Evolutionary conservation across 306 rosid species (phyloP).

Genomic region (Glycine soja): DNA sequence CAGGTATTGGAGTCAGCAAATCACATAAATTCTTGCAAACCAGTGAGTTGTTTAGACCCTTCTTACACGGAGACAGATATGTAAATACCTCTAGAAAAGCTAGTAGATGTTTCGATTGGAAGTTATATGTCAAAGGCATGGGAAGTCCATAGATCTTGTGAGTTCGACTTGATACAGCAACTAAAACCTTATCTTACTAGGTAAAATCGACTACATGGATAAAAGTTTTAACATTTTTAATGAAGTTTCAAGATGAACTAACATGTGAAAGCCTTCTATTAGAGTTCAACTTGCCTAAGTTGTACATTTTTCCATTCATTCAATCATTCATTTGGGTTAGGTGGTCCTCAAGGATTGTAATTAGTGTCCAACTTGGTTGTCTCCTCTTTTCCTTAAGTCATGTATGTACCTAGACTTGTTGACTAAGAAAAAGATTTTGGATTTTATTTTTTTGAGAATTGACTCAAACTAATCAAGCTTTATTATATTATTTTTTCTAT

Average conservation of each 20-base stretch:
- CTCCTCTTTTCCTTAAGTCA: no score
- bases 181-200: neutral
- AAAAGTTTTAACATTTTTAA: neutral
- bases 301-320: slow-evolving; percentile 32
- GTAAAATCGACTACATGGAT: neutral
- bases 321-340: slow-evolving; percentile 29
- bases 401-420: no score
- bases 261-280: slow-evolving; percentile 48
- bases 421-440: no score
- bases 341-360: slow-evolving; percentile 11
- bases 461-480: no score
- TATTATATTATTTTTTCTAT: no score
- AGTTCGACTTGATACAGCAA: neutral
- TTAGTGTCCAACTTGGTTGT: slow-evolving; percentile 15
- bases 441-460: no score
- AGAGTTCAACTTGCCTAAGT: slow-evolving; percentile 39
- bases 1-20: slow-evolving; percentile 97
- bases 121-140: slow-evolving; percentile 27
- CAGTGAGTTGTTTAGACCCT: slow-evolving; percentile 78
- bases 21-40: slow-evolving; percentile 96
- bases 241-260: slow-evolving; percentile 27
- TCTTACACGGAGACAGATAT: slow-evolving; percentile 71
- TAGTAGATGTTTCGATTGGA: slow-evolving; percentile 33
- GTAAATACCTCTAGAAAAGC: slow-evolving; percentile 40
- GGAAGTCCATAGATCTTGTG: slow-evolving; percentile 30